phyloP scores from a whole-genome alignment of 352 stramenopile genomes.

The Aphanomyces cochlioides region DNA sequence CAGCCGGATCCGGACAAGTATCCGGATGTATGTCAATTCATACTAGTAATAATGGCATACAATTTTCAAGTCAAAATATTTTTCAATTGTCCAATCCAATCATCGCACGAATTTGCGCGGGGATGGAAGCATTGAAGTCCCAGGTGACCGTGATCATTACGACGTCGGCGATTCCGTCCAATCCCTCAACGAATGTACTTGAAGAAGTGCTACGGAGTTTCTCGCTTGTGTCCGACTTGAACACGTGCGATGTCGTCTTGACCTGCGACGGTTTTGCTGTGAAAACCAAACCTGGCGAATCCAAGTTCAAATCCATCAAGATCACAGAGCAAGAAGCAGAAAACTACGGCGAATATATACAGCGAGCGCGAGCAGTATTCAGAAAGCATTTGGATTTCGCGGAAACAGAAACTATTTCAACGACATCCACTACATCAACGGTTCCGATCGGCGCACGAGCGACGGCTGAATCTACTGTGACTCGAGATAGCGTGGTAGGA shows the following conservation, averaged over 20 bases:
- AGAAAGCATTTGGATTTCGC: conserved; percentile 4
- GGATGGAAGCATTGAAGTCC: no score
- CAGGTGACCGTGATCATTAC: conserved; percentile 21
- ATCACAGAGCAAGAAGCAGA: conserved; percentile 20
- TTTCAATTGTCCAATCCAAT: conserved; percentile 3
- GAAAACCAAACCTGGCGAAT: not conserved
- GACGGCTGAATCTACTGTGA: not conserved
- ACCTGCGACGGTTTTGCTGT: conserved; percentile 23
- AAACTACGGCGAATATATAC: conserved; percentile 24
- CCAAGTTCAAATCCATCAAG: conserved; percentile 27
- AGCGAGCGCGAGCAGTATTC: conserved; percentile 1
- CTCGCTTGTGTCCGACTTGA: conserved; percentile 11
- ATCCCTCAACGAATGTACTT: conserved; percentile 17
- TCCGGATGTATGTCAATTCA: not conserved
- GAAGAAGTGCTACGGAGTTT: conserved; percentile 27
- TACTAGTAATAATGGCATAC: conserved; percentile 1
- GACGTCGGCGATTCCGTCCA: conserved; percentile 28
- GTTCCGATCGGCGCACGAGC: not conserved
- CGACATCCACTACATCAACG: not conserved
- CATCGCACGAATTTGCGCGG: not conserved
- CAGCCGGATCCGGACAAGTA: not conserved
- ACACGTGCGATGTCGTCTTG: conserved; percentile 15
- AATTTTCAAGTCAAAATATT: conserved; percentile 15
- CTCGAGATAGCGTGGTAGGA: not conserved
- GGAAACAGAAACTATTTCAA: not conserved